Conservation (phyloP, 768 basidiomycete species). For the Agrocybe pediades region DNA sequence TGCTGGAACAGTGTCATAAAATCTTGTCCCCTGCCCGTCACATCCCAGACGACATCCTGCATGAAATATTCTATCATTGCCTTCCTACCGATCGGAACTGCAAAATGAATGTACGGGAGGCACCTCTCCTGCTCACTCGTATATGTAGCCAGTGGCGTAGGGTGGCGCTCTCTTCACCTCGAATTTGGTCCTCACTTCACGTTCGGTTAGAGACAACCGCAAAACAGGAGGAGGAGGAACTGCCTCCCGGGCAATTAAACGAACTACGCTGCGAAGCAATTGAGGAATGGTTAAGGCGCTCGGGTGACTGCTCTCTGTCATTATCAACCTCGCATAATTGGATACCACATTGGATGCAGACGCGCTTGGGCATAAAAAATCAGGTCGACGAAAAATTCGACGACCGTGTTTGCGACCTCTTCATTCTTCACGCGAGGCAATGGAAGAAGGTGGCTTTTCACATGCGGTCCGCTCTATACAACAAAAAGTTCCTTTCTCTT, state of each 20-base stretch:
- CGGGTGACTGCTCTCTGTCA: neutral
- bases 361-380: too few relatives aligned
- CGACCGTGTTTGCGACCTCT: too few relatives aligned
- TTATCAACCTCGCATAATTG: too few relatives aligned
- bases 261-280: neutral
- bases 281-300: neutral
- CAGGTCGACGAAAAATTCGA: too few relatives aligned
- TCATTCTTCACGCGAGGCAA: too few relatives aligned
- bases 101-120: neutral
- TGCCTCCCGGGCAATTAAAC: neutral
- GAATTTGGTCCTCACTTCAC: constrained; percentile 5
- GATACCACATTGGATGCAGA: too few relatives aligned
- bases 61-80: neutral
- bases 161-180: neutral
- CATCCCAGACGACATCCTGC: neutral
- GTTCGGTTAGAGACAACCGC: neutral
- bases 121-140: neutral
- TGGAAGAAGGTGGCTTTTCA: too few relatives aligned
- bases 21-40: neutral
- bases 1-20: too few relatives aligned
- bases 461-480: too few relatives aligned
- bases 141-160: constrained; percentile 5
- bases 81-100: neutral
- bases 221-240: neutral
- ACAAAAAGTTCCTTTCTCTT: too few relatives aligned